Base-by-base conservation (phyloP, 306 rosid species). In the Adenanthera pavonina region DNA sequence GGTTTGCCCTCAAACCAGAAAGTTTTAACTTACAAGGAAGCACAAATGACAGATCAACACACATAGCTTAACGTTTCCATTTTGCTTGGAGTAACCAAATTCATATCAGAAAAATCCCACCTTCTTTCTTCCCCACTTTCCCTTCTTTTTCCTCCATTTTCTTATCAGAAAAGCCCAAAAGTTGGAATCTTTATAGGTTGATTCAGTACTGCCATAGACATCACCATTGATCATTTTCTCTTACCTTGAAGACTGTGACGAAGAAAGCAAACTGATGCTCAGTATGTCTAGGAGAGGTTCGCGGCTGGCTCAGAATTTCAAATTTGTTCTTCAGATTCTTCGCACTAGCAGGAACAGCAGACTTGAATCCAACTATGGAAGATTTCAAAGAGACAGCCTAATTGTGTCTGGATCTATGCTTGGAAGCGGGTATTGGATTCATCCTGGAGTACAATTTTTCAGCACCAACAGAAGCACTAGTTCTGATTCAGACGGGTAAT, bases 41-140 rank as follows among this genome's bases (percentile, higher is more conserved):
- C 85, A 48, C 53, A 53, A 60, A 79, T 71, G 77, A 70, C 74
- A 41, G 2, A n/a, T 68, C 8, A 64, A 38, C 44, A 41, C n/a
- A 51, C 5, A 51, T 78, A 43, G 49, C 84, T 74, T 81, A 69
- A 68, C 82, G 81, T 59, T 81, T 74, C 75, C 75, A 25, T 1
- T 71, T 86, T 73, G 54, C 88, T 86, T 79, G 75, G 49, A 78
- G 91, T 68, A 78, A 78, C 82, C 79, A 84, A 86, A 84, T 82
- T 73, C 84, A 82, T 66, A 19, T 13, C 25, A 57, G 13, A 3
- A 61, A 61, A 5, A 14, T 43, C 41, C 69, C 62, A 51, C 66
- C 35, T 70, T 19, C 16, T 8, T 83, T 71, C 80, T 74, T 59
- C 68, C 49, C 16, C 75, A 66, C 35, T 80, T 44, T 77, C 15